Base-by-base conservation (phyloP, 371 early-diverging fungal species). In the Enterospora canceri region DNA sequence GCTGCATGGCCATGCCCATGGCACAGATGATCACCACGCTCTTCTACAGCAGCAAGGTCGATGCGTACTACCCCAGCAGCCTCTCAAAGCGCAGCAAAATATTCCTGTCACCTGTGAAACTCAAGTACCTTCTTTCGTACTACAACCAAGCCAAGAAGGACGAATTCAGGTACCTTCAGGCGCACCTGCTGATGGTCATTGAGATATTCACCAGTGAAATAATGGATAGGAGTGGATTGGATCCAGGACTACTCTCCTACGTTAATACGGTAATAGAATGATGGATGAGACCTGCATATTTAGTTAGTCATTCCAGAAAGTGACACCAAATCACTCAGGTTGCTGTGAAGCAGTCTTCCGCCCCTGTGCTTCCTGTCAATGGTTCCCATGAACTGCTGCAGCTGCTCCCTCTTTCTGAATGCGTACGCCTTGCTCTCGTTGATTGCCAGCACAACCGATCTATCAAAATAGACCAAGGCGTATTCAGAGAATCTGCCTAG, bases 1-100 rank as follows among this genome's bases (percentile, higher is more conserved):
- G 31, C 32, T 5, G 19, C 2, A 61, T 61, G 12, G 4, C 62
- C 29, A n/a, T 67, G 2, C 67, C 67, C 3, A 67, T 67, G 67
- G 67, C 48, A 12, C 2, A 57, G 28, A 28, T 67, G 2, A 15
- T 51, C 5, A 8, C 26, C 26, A 21, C 53, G 19, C 26, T 51
- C 5, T 51, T 51, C 26, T 15, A 15, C 19, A 57, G 15, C 24
- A 24, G 33, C 3, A 18, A 31, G 3, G 3, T 29, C 3, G 57
- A 57, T 16, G 5, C 33, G 29, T 57, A 15, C 21, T 31, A 57
- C 33, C 57, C 57, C 8, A 31, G 15, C 12, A 24, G 3, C 26
- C 31, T 57, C 16, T 16, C 16, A 5, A 57, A 57, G 33, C 26
- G 57, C 26, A 23, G 31, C 5, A 23, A 31, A 31, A 31, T 57